These are phyloP conservation scores for Pseudogymnoascus sp. DNA, from an alignment of 2,329 filamentous ascomycete genomes.

Conservation along the genomic window DNA sequence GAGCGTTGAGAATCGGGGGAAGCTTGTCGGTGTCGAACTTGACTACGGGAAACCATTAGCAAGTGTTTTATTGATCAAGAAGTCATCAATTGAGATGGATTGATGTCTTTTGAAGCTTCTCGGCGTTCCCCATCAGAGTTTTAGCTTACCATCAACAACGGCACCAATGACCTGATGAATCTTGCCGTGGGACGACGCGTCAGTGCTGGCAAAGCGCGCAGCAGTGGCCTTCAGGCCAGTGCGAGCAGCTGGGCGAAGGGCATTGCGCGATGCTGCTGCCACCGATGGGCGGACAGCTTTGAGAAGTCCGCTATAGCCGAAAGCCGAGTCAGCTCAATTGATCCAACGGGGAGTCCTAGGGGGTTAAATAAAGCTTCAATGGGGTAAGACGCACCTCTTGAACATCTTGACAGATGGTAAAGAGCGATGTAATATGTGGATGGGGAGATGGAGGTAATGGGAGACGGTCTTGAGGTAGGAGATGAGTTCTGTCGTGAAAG, in stretches of 20 bases:
- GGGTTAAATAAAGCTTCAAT: slow-evolving; percentile 20
- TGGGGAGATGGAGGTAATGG: slow-evolving; percentile 47
- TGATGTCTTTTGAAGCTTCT: slow-evolving; percentile 6
- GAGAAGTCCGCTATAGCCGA: slow-evolving; percentile 54
- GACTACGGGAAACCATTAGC: slow-evolving; percentile 51
- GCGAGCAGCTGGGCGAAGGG: slow-evolving; percentile 49
- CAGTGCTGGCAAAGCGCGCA: slow-evolving; percentile 46
- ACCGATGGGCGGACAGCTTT: slow-evolving; percentile 56
- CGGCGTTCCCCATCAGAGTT: slow-evolving; percentile 26
- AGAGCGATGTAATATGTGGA: slow-evolving; percentile 55
- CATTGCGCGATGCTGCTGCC: slow-evolving; percentile 50
- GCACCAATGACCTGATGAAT: slow-evolving; percentile 91
- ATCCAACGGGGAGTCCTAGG: slow-evolving; percentile 19
- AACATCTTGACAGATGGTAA: slow-evolving; percentile 70
- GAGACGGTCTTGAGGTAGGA: slow-evolving; percentile 21
- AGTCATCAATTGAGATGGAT: neutral
- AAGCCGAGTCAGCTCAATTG: slow-evolving; percentile 43
- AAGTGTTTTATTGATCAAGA: slow-evolving; percentile 12
- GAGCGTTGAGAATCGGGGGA: slow-evolving; percentile 93
- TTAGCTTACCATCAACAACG: slow-evolving; percentile 86
- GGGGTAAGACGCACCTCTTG: slow-evolving; percentile 60
- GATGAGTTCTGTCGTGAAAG: slow-evolving; percentile 12
- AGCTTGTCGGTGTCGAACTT: slow-evolving; percentile 95
- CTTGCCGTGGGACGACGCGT: slow-evolving; percentile 55
- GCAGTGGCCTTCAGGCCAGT: slow-evolving; percentile 48